phyloP scores from a whole-genome alignment of 2,329 filamentous ascomycete genomes.

The Aspergillus ustus region DNA sequence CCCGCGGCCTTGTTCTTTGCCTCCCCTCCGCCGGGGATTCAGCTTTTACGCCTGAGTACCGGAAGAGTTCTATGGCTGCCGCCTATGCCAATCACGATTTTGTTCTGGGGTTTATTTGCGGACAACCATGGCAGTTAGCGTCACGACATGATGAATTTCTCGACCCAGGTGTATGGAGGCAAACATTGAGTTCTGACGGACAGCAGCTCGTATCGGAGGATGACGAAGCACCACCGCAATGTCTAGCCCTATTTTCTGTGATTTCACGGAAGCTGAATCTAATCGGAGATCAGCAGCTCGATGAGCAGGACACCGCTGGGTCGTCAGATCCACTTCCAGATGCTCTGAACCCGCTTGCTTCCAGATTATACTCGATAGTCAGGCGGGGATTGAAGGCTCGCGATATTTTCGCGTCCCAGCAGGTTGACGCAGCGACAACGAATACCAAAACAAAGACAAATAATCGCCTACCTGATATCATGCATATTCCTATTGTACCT shows the following conservation, averaged over 20 bases:
- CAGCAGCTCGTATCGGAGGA: conserved; percentile 25
- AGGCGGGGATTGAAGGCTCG: conserved; percentile 19
- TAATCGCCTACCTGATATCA: conserved; percentile 4
- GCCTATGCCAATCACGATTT: conserved; percentile 47
- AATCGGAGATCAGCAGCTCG: conserved; percentile 21
- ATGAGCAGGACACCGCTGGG: conserved; percentile 10
- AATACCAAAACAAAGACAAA: neutral
- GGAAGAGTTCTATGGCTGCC: conserved; percentile 41
- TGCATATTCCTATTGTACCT: conserved; percentile 23
- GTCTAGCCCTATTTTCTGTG: conserved; percentile 25
- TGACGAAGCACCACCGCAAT: conserved; percentile 18
- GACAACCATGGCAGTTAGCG: conserved; percentile 41
- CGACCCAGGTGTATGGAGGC: conserved; percentile 25
- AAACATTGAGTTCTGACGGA: conserved; percentile 12
- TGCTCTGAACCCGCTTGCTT: conserved; percentile 17
- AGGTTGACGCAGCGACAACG: neutral
- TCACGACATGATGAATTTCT: conserved; percentile 36
- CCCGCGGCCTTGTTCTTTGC: conserved; percentile 42
- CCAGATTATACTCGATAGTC: conserved; percentile 19
- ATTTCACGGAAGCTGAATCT: conserved; percentile 20
- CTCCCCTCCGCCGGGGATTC: conserved; percentile 38
- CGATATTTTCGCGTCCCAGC: conserved; percentile 13
- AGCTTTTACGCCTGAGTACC: conserved; percentile 40
- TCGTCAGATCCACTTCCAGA: conserved; percentile 7
- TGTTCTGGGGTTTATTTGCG: conserved; percentile 42